Evolutionary conservation across 441 rosid genomes (phyloP).

Genomic region (Lepidium campestre): DNA sequence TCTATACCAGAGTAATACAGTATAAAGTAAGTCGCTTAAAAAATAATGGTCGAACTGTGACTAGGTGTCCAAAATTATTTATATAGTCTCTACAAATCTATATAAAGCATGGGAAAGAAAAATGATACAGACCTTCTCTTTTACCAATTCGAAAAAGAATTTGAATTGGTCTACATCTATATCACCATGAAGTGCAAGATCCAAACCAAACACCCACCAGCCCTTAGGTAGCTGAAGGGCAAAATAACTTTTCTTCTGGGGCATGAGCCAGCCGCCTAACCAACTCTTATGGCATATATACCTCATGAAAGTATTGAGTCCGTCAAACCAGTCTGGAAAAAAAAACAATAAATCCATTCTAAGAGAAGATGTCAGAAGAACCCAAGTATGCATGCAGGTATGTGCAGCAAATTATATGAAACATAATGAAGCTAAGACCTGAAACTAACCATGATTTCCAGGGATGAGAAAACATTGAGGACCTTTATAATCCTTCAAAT

Average conservation of each 20-base stretch:
- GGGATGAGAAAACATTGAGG: slow-evolving; percentile 94
- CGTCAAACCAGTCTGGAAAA: slow-evolving; percentile 90
- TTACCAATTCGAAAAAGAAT: slow-evolving; percentile 73
- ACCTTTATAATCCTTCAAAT: slow-evolving; percentile 80
- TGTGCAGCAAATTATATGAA: background rate
- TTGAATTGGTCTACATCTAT: slow-evolving; percentile 98
- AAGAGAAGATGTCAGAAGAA: slow-evolving; percentile 10
- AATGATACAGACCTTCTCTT: slow-evolving; percentile 51
- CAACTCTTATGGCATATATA: slow-evolving; percentile 97
- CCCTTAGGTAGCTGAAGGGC: slow-evolving; percentile 89
- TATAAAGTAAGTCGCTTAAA: background rate
- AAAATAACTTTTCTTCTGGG: slow-evolving; percentile 98
- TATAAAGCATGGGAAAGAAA: background rate
- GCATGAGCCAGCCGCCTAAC: slow-evolving; percentile 99
- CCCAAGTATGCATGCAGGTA: background rate
- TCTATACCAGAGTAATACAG: background rate
- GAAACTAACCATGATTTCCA: slow-evolving; percentile 92
- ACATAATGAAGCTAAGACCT: slow-evolving; percentile 18
- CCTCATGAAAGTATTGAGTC: slow-evolving; percentile 97
- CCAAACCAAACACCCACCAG: slow-evolving; percentile 99
- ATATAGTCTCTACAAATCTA: background rate
- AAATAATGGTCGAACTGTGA: slow-evolving; percentile 5
- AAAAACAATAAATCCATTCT: background rate
- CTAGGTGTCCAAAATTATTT: background rate
- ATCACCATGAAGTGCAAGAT: slow-evolving; percentile 96